Conservation (phyloP, 192 early-diverging fungal genomes). For the Entomortierella beljakovae region DNA sequence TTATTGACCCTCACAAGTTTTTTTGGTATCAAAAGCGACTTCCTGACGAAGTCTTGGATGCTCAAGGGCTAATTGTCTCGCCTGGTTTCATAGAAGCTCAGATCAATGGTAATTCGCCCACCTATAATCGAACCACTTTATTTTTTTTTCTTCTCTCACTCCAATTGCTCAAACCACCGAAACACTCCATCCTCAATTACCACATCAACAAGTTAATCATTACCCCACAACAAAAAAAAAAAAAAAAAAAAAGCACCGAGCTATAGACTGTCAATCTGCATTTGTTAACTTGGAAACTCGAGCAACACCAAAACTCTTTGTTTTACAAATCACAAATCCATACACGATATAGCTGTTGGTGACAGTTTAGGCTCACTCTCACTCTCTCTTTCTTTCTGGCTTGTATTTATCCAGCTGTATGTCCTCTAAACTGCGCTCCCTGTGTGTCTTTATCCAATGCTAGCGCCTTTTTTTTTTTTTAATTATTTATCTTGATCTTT, state of each 20-base stretch:
- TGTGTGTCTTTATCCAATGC: neutral
- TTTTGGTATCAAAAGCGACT: slow-evolving; percentile 76
- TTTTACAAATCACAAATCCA: no score
- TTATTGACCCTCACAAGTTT: slow-evolving; percentile 76
- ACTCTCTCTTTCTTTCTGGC: neutral
- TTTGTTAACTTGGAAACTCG: no score
- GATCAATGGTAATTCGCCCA: slow-evolving; percentile 67
- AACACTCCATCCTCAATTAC: no score
- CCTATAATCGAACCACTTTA: neutral
- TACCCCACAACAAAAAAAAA: no score
- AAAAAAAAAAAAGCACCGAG: no score
- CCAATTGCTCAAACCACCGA: neutral
- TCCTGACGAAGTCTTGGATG: slow-evolving; percentile 79
- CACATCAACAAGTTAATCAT: no score
- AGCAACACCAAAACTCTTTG: no score
- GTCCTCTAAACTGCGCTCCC: neutral
- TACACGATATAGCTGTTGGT: no score
- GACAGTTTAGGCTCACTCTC: slow-evolving; percentile 6
- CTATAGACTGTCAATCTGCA: no score
- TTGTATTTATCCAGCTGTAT: neutral
- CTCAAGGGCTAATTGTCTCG: slow-evolving; percentile 72
- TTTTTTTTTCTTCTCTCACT: neutral
- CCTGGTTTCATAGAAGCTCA: slow-evolving; percentile 88
- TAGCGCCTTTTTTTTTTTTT: slow-evolving; percentile 1
- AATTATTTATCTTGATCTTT: slow-evolving; percentile 32